Evolutionary conservation across 345 rosid genomes (phyloP).

Genomic region (Aquilaria malaccensis): DNA sequence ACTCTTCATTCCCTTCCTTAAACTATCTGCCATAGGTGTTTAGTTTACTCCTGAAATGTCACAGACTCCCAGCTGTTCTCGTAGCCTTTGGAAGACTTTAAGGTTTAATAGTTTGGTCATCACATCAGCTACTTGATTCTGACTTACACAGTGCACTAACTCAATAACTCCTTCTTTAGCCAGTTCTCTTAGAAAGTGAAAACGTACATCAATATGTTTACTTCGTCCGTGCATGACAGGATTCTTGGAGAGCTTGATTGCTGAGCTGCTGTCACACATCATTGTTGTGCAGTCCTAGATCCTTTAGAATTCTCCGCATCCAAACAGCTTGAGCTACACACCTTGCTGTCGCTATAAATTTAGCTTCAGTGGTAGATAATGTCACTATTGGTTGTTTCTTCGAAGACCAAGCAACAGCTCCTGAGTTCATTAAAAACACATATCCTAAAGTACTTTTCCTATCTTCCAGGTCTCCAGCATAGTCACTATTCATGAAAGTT

Average conservation of each 20-base stretch:
- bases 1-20: not conserved
- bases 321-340: not conserved
- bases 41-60: not conserved
- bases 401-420: not conserved
- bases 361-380: not conserved
- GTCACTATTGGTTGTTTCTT: not conserved
- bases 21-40: not conserved
- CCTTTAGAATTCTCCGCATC: not conserved
- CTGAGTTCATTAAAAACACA: not conserved
- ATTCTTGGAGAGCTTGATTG: not conserved
- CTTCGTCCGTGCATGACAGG: not conserved
- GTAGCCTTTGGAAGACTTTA: not conserved
- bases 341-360: not conserved
- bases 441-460: not conserved
- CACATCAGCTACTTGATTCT: not conserved
- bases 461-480: not conserved
- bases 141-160: not conserved
- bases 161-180: not conserved
- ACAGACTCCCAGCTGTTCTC: not conserved
- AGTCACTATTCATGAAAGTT: not conserved
- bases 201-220: not conserved
- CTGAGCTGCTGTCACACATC: not conserved
- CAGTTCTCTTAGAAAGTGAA: not conserved
- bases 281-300: not conserved
- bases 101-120: slow-evolving; percentile 6